Evolutionary conservation across 345 rosid species (phyloP).

Genomic region (Balakata baccata): DNA sequence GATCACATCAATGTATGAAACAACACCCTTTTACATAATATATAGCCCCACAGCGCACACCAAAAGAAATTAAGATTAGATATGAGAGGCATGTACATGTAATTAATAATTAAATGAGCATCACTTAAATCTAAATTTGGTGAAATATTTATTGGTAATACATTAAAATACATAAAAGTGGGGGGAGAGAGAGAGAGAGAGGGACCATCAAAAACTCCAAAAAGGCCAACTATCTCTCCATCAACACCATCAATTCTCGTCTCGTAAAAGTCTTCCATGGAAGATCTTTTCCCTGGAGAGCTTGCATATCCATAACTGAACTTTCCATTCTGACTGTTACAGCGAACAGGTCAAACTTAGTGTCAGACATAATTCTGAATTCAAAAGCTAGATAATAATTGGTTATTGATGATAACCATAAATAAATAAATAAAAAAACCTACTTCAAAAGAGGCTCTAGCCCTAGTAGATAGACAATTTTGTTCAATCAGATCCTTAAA

Average conservation of each 20-base stretch:
- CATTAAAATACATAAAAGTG: background rate
- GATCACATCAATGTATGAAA: background rate
- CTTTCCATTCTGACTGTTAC: slow-evolving; percentile 78
- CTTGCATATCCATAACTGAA: slow-evolving; percentile 99
- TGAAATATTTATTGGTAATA: background rate
- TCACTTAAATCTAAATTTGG: background rate
- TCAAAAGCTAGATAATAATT: background rate
- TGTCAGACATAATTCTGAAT: slow-evolving; percentile 11
- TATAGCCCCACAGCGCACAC: background rate
- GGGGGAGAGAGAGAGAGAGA: slow-evolving; percentile 12
- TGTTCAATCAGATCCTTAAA: background rate
- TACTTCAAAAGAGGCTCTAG: background rate
- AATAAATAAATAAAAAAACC: background rate
- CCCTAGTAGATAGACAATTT: background rate
- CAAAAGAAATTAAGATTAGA: background rate
- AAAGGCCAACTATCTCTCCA: slow-evolving; percentile 92
- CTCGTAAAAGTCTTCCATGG: slow-evolving; percentile 98
- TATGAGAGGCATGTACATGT: background rate
- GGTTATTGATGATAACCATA: background rate
- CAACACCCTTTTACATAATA: no score
- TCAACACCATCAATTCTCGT: slow-evolving; percentile 88
- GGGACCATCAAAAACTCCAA: slow-evolving; percentile 98
- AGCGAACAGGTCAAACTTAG: slow-evolving; percentile 16
- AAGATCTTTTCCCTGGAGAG: slow-evolving; percentile 91
- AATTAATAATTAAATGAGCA: background rate